Base-by-base conservation (phyloP, 164 flowering plant genomes). In the Chloranthus sessilifolius region DNA sequence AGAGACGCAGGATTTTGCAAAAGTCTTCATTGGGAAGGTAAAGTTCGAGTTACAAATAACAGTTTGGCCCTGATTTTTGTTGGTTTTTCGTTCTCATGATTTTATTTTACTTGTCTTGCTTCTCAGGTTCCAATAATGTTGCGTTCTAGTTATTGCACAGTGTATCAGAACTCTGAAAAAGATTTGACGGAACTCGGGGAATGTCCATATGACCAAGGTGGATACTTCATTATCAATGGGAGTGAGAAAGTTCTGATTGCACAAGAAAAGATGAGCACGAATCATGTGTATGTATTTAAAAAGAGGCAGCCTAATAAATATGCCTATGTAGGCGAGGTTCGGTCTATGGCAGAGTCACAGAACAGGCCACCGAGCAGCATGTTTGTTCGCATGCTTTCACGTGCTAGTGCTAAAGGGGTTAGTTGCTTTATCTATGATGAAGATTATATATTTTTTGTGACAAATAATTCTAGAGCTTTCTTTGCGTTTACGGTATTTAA, bases 131-230 rank as follows among this genome's bases (percentile, higher is more conserved):
- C 99, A 0, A 89, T 94, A 39, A 94, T 94, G 99, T 83, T 94
- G 19, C 81, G 97, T 26, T 94, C 99, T 3, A 94, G 92, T 63
- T 94, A 94, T 58, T 94, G 99, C 58, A 87, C 95, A 2, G 35
- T 94, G 53, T 94, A 68, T 65, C 88, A 89, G 39, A 81, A 81
- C 36, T 89, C 97, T 0, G 99, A 94, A 66, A 89, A 94, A 54
- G 99, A 94, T 74, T 68, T 94, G 38, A 94, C 99, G 2, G 99
- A 94, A 74, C 85, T 89, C 35, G 99, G 99, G 38, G 97, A 94
- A 73, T 94, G 99, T 51, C 99, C 99, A 4, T 87, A 77, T 58
- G 99, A 94, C 65, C 99, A 94, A 66, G 97, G 99, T 52, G 99
- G 99, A 3, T 94, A 94, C 53, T 94, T 89, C 38, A 94, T 94